Percentiles rank a stretch among this genome's conserved stretches.
phyloP scores from a whole-genome alignment of 768 basidiomycete genomes.

The Candolleomyces efflorescens region DNA sequence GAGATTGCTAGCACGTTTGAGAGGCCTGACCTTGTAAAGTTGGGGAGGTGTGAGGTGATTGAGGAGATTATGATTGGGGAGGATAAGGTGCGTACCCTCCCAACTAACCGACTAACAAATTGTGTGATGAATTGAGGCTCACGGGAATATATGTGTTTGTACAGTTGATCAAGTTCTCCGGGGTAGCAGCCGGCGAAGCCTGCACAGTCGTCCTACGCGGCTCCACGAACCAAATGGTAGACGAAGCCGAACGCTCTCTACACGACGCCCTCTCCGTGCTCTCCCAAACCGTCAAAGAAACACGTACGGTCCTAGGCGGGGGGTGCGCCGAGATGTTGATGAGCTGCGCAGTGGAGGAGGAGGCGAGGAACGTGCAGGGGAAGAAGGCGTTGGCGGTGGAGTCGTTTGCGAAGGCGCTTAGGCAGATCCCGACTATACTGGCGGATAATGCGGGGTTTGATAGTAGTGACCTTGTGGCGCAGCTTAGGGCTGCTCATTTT shows the following conservation, averaged over 20 bases:
- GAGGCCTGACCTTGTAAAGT: constrained; percentile 84
- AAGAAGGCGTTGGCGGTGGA: constrained; percentile 97
- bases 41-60: constrained; percentile 90
- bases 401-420: constrained; percentile 81
- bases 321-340: constrained; percentile 99
- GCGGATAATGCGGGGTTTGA: constrained; percentile 98
- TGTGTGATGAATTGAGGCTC: too few species aligned
- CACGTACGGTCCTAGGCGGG: constrained; percentile 89
- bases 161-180: constrained; percentile 93
- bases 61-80: constrained; percentile 99
- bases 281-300: constrained; percentile 97
- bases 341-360: constrained; percentile 92
- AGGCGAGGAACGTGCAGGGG: constrained; percentile 76
- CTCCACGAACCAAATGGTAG: constrained; percentile 98
- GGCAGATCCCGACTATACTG: constrained; percentile 94
- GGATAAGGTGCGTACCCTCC: constrained; percentile 59
- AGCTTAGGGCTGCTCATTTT: constrained; percentile 89
- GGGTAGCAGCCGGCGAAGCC: constrained; percentile 95
- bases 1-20: constrained; percentile 98
- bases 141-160: too few species aligned
- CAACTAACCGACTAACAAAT: too few species aligned
- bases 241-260: constrained; percentile 95
- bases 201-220: constrained; percentile 98
- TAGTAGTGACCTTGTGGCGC: constrained; percentile 91
- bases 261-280: constrained; percentile 97